Evolutionary conservation across 371 early-diverging fungal genomes (phyloP), one percentile per base, ranked within the genome.

Genomic region (Lichtheimia ornata): DNA sequence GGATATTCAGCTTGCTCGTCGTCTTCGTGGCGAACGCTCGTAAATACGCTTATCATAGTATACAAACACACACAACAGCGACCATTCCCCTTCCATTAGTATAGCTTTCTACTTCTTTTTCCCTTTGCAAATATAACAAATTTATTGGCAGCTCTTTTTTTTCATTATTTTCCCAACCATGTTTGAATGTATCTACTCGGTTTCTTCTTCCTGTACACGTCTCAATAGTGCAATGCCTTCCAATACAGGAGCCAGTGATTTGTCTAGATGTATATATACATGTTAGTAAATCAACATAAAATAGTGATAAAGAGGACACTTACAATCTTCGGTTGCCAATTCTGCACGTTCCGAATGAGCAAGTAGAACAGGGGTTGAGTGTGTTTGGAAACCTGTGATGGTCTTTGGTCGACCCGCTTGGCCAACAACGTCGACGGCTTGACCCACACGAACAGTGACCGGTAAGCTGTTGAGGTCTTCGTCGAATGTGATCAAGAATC

Each of bases 331-430:
- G 7, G 95, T 96, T 17, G 96, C 97, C 41, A 99, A 77, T 79
- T 99, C 99, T 14, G 99, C 99, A 56, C 97, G 90, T 80, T 99
- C 99, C 52, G 91, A 90, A 70, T 95, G 91, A 17, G 93, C 96
- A 64, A 99, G 76, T 65, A 99, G 81, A 15, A 99, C 98, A 3
- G 99, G 99, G 27, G 98, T 96, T 20, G 94, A 87, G 72, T 99
- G 98, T 53, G 98, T 96, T 74, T 99, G 99, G 89, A 97, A 97
- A 22, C 99, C 99, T 3, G 98, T 94, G 61, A 99, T 95, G 0
- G 96, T 96, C 83, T 97, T 98, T 58, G 99, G 99, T 58, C 94
- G 85, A 43, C 99, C 99, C 1, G 98, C 98, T 76, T 99, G 97
- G 30, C 99, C 99, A 28, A 99, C 99, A 2, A 93, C 94, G 76